Conservation (phyloP, 2,329 filamentous ascomycete genomes). For the Dendryphion nanum region DNA sequence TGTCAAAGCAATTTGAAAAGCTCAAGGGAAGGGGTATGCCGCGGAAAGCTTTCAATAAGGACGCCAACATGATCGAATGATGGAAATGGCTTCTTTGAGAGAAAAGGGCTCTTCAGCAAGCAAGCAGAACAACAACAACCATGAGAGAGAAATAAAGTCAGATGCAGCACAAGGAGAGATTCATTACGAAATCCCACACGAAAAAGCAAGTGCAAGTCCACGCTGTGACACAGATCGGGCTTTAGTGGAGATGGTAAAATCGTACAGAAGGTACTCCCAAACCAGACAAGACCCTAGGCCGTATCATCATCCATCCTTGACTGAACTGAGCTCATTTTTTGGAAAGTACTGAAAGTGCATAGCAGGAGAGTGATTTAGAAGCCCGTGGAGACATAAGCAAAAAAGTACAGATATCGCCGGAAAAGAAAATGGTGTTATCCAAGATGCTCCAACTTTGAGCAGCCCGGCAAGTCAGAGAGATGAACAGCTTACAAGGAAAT, state of each 20-base stretch:
- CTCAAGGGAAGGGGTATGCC: constrained; percentile 7
- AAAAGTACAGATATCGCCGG: constrained; percentile 26
- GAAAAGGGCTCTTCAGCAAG: constrained; percentile 2
- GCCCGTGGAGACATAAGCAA: constrained; percentile 29
- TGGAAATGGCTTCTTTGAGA: constrained; percentile 2
- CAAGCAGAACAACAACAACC: constrained; percentile 8
- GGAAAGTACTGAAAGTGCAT: constrained; percentile 16
- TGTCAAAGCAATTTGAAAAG: constrained; percentile 7
- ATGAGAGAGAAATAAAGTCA: no score
- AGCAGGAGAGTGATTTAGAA: constrained; percentile 15
- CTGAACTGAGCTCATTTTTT: constrained; percentile 23
- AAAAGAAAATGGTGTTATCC: constrained; percentile 31
- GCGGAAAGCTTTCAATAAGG: constrained; percentile 1
- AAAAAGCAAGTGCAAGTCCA: constrained; percentile 16
- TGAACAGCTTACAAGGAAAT: constrained; percentile 29
- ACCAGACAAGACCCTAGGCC: constrained; percentile 11
- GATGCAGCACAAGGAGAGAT: no score
- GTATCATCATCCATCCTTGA: constrained; percentile 12
- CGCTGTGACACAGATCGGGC: constrained; percentile 6
- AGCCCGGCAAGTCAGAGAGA: constrained; percentile 34
- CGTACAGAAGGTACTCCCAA: constrained; percentile 27
- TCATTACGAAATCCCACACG: constrained; percentile 21
- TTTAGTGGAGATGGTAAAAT: constrained; percentile 10
- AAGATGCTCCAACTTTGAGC: constrained; percentile 32
- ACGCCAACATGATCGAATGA: constrained; percentile 1